Evolutionary conservation across 352 stramenopile species (phyloP).

Genomic region (Globisporangium acanthophoron): DNA sequence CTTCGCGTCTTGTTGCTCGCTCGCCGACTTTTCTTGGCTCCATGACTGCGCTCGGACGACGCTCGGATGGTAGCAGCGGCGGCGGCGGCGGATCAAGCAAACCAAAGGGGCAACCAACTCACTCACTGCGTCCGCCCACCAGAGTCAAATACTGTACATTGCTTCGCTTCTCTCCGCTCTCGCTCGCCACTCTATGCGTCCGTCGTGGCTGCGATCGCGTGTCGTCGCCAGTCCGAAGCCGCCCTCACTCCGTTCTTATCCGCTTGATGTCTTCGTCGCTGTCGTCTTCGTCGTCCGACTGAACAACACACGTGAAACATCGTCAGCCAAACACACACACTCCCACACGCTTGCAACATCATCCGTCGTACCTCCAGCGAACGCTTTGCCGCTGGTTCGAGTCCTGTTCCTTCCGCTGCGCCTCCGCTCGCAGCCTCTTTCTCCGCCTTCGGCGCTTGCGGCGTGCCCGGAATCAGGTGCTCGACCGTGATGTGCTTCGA

Average conservation of each 20-base stretch:
- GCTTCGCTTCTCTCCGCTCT: neutral
- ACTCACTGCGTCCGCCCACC: neutral
- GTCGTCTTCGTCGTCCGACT: slow-evolving; percentile 11
- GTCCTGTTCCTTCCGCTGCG: neutral
- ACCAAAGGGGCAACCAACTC: neutral
- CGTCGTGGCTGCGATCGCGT: neutral
- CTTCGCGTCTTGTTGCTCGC: too few species aligned
- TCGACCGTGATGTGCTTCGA: slow-evolving; percentile 72
- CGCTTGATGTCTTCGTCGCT: slow-evolving; percentile 18
- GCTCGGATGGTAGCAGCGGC: neutral
- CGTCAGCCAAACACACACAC: slow-evolving; percentile 2
- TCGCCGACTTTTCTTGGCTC: too few species aligned
- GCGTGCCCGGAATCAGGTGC: slow-evolving; percentile 61
- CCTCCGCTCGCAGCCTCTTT: slow-evolving; percentile 18
- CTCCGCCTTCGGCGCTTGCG: slow-evolving; percentile 27
- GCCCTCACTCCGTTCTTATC: slow-evolving; percentile 21
- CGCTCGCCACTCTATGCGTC: neutral
- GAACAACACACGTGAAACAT: neutral
- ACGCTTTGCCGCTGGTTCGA: slow-evolving; percentile 35
- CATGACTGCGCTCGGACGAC: neutral
- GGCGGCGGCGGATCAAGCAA: neutral
- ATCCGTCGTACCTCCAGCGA: slow-evolving; percentile 28
- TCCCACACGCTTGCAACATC: slow-evolving; percentile 2
- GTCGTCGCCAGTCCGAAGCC: neutral
- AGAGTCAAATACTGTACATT: slow-evolving; percentile 3